Evolutionary conservation across 371 early-diverging fungal genomes (phyloP), one percentile per base, ranked within the genome.

Genomic region (Encephalitozoon intestinalis): DNA sequence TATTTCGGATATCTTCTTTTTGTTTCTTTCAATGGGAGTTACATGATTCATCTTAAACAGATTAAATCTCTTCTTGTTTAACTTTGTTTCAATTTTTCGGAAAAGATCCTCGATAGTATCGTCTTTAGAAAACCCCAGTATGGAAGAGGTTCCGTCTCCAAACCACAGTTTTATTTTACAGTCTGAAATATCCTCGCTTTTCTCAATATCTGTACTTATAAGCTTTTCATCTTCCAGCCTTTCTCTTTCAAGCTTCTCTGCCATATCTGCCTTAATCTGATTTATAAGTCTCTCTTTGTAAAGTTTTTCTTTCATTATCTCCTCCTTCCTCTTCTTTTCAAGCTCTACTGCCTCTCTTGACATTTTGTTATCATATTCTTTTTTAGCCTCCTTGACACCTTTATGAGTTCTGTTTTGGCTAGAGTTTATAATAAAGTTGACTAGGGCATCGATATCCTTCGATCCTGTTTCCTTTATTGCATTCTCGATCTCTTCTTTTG

Each of bases 111-210:
- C 50, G 12, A 63, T 12, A 28, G 72, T 71, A 26, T 54, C 58
- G 2, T 40, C 44, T 26, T 71, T 71, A 8, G 30, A 58, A 31
- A 71, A 71, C 26, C 41, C 54, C 8, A 71, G 34, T 30, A 51
- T 71, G 1, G 46, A 12, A 11, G 63, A 58, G 21, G 44, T 71
- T 71, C 63, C 54, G 31, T 71, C 72, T 0, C 63, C 63, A 28
- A 54, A 31, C 63, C 72, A 28, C 37, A 71, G 44, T n/a, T 71
- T 71, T 43, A 71, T 51, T 12, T 58, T 63, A 23, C 72, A 71
- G 49, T 71, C 72, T 11, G 44, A 39, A 41, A 43, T 49, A 11
- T 41, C 46, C 25, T 71, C 63, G 23, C 46, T 71, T 43, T 63
- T 63, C 23, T 39, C 72, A 4, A 43, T n/a, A 4, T 8, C 6